Conservation (phyloP, 1,284 basidiomycete genomes). For the Ganoderma lucidum region DNA sequence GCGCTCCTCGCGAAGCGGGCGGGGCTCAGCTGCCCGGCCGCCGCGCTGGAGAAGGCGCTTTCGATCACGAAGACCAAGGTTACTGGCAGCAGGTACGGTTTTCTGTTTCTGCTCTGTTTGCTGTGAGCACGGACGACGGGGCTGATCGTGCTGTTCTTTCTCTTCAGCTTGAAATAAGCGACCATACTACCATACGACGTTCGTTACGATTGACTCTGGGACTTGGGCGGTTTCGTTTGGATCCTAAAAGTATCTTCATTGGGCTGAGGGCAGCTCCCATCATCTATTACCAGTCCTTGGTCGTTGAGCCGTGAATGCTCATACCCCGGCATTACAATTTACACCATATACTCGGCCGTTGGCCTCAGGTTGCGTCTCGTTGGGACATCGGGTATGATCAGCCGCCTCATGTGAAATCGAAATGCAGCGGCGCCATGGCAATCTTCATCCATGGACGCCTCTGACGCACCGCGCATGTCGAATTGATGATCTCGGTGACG, state of each 20-base stretch:
- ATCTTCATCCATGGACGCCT: too few species aligned
- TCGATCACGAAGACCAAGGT: constrained; percentile 25
- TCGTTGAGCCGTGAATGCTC: constrained; percentile 27
- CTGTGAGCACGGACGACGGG: background rate
- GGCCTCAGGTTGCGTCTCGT: too few species aligned
- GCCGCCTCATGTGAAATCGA: too few species aligned
- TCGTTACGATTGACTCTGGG: constrained; percentile 27
- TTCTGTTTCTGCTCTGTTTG: background rate
- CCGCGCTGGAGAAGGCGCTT: constrained; percentile 14
- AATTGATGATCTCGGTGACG: background rate
- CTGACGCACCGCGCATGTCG: background rate
- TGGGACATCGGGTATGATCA: too few species aligned
- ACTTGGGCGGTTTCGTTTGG: constrained; percentile 20
- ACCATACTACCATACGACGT: constrained; percentile 12
- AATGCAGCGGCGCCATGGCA: too few species aligned
- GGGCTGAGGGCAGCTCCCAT: constrained; percentile 27
- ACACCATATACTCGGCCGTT: background rate
- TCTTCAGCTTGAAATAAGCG: constrained; percentile 16
- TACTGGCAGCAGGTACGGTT: constrained; percentile 22
- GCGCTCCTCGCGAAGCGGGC: constrained; percentile 21
- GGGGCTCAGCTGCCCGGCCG: constrained; percentile 20
- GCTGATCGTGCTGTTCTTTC: background rate
- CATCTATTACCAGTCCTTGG: constrained; percentile 21
- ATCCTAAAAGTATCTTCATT: constrained; percentile 26
- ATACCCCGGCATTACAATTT: constrained; percentile 22